Evolutionary conservation across 2,329 filamentous ascomycete genomes (phyloP), one percentile per base, ranked within the genome.

Genomic region (Paecilomyces niveus): DNA sequence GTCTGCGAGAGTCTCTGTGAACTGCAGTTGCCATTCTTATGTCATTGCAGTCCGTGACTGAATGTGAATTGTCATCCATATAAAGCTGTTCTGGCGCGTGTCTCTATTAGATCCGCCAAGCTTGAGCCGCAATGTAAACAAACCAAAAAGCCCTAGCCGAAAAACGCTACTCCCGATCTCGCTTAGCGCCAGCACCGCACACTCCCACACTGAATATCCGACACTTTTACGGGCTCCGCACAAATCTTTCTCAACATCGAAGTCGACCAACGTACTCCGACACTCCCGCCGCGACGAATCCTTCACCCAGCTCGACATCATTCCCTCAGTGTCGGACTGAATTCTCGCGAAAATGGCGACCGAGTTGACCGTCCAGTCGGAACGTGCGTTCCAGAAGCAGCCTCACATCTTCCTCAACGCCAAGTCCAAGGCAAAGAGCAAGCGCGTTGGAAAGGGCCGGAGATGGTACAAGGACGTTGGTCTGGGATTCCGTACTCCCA

Each of bases 321-420:
- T 67, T 70, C 68, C 73, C 72, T 67, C 68, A 62, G 63, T 63
- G 73, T 76, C 72, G 72, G 70, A 71, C 70, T 78, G 77, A 78
- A 77, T 75, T 76, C 71, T 76, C 80, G 82, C 81, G 84, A 86
- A 78, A 81, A 96, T 96, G 92, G 92, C 92, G 80, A 96, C 92
- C 86, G 92, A 96, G 86, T 86, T 97, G 84, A 96, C 92, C 81
- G 94, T 99, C 82, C 94, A 99, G 89, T 95, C 91, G 80, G 94
- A 99, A 89, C 93, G 94, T 85, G 94, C 94, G 86, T 99, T 90
- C 90, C 94, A 97, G 84, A 99, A 99, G 89, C 93, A 99, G 87
- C 94, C 94, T 81, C 94, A 99, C 83, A 96, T 99, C 86, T 99
- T 97, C 90, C 87, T 90, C 76, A 97, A 97, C 89, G 85, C 89